Evolutionary conservation across 169 alveolate species (phyloP), one percentile per base, ranked within the genome.

Genomic region (Babesia ovis): DNA sequence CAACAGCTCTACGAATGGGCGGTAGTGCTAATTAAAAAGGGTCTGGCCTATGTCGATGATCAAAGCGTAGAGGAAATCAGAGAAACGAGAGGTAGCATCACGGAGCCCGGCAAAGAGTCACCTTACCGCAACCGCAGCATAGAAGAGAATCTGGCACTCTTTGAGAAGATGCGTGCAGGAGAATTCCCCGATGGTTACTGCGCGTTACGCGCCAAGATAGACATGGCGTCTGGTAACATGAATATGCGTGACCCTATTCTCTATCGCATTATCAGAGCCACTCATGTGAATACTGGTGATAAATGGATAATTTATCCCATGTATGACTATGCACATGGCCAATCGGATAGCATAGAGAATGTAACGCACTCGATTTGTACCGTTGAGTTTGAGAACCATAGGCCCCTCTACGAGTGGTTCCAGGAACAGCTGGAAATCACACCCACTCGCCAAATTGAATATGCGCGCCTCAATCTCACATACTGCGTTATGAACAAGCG

Each of bases 291-390:
- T 62, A 98, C 98, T 20, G 99, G 99, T 20, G 92, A 96, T 68
- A 91, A 93, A 77, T 98, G 99, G 99, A 90, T 96, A 68, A 95
- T 97, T 20, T 97, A 98, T 83, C 99, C 99, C 2, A 96, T 97
- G 91, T 98, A 97, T 90, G 99, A 98, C 91, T 97, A 93, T 84
- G 98, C 99, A 9, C 99, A 98, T 72, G 99, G 99, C 32, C 96
- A 97, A 70, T 94, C 95, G 46, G 99, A 98, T 76, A 95, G 99
- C 16, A 89, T 97, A 34, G 99, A 97, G 87, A 87, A 92, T 61
- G 96, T 98, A 53, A 96, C 99, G 35, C 99, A 98, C 88, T 96
- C 99, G 48, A 94, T 97, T 57, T 98, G 99, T 83, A 97, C 99
- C 0, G 79, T 97, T 64, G 99, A 98, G 87, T 98, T 98, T 75